Conservation (phyloP, 2,329 filamentous ascomycete species). For the Penicillium sp. region DNA sequence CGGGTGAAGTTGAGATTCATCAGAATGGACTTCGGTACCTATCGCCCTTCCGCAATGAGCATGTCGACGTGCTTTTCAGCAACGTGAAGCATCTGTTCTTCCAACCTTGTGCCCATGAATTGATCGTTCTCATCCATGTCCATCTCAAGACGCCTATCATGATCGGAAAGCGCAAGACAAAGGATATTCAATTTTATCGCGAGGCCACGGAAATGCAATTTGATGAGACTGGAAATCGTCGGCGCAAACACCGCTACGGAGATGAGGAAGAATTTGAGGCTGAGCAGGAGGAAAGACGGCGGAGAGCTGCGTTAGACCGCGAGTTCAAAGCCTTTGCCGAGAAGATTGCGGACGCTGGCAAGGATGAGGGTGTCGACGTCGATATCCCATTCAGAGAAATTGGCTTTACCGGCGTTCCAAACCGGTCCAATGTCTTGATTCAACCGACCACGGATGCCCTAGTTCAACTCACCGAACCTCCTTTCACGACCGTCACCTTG, state of each 20-base stretch:
- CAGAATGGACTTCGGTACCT: conserved; percentile 98
- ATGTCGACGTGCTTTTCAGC: conserved; percentile 93
- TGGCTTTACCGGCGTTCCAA: conserved; percentile 93
- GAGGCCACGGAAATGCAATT: conserved; percentile 99
- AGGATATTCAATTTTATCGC: conserved; percentile 96
- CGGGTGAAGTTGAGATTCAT: conserved; percentile 94
- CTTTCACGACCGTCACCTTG: conserved; percentile 92
- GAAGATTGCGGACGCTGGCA: conserved; percentile 94
- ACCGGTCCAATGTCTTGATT: conserved; percentile 91
- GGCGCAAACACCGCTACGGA: conserved; percentile 94
- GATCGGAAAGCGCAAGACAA: conserved; percentile 98
- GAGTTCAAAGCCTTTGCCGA: conserved; percentile 95
- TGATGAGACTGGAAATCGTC: conserved; percentile 96
- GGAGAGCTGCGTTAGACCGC: conserved; percentile 86
- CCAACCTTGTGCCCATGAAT: conserved; percentile 91
- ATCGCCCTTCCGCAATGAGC: conserved; percentile 73
- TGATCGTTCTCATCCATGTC: conserved; percentile 97
- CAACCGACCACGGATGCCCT: conserved; percentile 96
- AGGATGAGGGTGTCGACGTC: conserved; percentile 84
- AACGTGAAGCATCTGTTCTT: conserved; percentile 99
- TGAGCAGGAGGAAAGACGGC: conserved; percentile 91
- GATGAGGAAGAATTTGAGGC: conserved; percentile 99
- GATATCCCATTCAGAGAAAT: conserved; percentile 97
- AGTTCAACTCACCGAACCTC: conserved; percentile 93
- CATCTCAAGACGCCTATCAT: conserved; percentile 98